These are phyloP conservation scores for Yamadazyma aaseri DNA, from an alignment of 1,139 yeast species.

Conservation along the genomic window DNA sequence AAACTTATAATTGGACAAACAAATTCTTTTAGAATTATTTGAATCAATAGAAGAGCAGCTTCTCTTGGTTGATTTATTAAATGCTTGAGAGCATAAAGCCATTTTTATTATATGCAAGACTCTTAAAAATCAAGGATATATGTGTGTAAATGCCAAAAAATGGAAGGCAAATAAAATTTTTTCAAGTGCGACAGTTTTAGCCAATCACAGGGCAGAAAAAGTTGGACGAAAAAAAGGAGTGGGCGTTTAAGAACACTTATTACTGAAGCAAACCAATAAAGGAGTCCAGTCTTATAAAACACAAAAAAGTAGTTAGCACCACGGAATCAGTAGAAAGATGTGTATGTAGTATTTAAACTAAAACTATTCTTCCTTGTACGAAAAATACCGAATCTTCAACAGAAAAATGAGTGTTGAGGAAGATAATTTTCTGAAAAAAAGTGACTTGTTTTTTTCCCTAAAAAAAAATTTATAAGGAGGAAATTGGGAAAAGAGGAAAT, in stretches of 20 bases:
- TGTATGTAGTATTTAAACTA: slow-evolving; percentile 1
- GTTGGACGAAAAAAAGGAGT: slow-evolving; percentile 3
- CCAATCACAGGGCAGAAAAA: slow-evolving; percentile 9
- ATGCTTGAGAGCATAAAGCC: slow-evolving; percentile 20
- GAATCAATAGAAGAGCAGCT: slow-evolving; percentile 13
- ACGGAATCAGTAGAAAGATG: slow-evolving; percentile 1
- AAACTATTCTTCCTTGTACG: neutral
- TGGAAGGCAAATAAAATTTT: slow-evolving; percentile 1
- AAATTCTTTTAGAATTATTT: slow-evolving; percentile 12
- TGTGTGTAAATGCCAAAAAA: neutral
- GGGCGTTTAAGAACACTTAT: slow-evolving; percentile 1
- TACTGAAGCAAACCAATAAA: slow-evolving; percentile 13
- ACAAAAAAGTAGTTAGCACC: neutral
- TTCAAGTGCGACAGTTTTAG: neutral
- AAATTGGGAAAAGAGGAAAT: slow-evolving; percentile 3
- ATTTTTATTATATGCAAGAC: slow-evolving; percentile 6
- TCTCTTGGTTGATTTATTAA: slow-evolving; percentile 15
- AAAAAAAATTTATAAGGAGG: neutral
- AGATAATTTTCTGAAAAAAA: slow-evolving; percentile 4
- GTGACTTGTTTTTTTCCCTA: slow-evolving; percentile 3
- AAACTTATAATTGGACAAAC: slow-evolving; percentile 13
- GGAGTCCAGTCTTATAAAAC: slow-evolving; percentile 11
- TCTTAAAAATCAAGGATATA: slow-evolving; percentile 3
- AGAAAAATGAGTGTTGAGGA: slow-evolving; percentile 1
- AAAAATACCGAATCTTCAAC: slow-evolving; percentile 1